phyloP scores from a whole-genome alignment of 176 grass and related monocot genomes.

The Poa pratensis region DNA sequence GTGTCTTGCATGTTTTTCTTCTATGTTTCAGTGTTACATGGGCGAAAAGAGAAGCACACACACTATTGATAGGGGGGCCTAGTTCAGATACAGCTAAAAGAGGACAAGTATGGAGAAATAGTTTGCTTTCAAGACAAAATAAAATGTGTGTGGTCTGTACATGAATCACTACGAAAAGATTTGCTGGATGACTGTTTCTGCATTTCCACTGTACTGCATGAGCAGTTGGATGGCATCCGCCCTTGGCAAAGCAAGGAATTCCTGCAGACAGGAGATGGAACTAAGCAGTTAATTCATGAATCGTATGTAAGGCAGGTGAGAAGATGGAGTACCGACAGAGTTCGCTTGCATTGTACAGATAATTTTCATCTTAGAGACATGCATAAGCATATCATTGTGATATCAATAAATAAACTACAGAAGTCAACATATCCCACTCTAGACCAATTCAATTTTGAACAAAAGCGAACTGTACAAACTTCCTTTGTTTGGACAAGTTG shows the following conservation, averaged over 20 bases:
- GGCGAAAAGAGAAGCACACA: background rate
- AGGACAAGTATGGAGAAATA: constrained; percentile 46
- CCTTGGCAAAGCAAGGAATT: constrained; percentile 96
- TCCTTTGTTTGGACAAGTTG: background rate
- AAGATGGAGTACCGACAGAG: constrained; percentile 2
- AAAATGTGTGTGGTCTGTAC: constrained; percentile 39
- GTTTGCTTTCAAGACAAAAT: constrained; percentile 6
- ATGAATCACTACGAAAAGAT: constrained; percentile 79
- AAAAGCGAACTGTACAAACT: background rate
- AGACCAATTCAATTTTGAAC: background rate
- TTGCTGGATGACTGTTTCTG: constrained; percentile 90
- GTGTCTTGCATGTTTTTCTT: background rate
- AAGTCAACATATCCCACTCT: constrained; percentile 10
- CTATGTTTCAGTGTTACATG: constrained; percentile 28
- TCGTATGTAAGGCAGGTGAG: background rate
- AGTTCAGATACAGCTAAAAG: constrained; percentile 24
- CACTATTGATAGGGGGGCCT: background rate
- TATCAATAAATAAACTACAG: background rate
- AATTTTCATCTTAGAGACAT: background rate
- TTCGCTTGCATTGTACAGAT: background rate
- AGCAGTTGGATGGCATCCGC: constrained; percentile 93
- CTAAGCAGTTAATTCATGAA: background rate
- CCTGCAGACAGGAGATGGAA: constrained; percentile 45
- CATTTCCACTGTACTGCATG: constrained; percentile 85
- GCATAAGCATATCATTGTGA: background rate